A percentile compares a stretch with the other conserved stretches of the same genome.
Conservation (phyloP, 805 yeast species). For the Lachancea lanzarotensis region DNA sequence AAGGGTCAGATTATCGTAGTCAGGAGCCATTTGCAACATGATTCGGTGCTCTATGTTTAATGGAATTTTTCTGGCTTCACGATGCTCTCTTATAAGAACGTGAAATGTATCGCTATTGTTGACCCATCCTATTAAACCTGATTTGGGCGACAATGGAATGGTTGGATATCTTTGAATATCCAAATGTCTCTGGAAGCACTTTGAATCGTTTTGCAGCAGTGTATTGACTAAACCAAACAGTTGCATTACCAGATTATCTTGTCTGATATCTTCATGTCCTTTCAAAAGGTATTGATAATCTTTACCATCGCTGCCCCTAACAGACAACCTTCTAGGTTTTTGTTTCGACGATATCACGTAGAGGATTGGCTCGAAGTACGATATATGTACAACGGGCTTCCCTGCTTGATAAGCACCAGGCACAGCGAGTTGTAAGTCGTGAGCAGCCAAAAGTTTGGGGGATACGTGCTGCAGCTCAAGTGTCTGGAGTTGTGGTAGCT, state of each 20-base stretch:
- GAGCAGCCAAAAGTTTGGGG: slow-evolving; percentile 75
- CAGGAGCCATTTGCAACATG: slow-evolving; percentile 96
- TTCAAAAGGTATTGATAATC: slow-evolving; percentile 76
- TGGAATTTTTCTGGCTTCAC: slow-evolving; percentile 84
- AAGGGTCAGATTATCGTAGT: slow-evolving; percentile 81
- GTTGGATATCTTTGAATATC: slow-evolving; percentile 90
- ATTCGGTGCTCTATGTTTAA: slow-evolving; percentile 90
- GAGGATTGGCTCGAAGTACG: slow-evolving; percentile 72
- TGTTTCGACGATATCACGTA: slow-evolving; percentile 91
- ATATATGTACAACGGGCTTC: slow-evolving; percentile 65
- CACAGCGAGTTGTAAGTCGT: slow-evolving; percentile 76
- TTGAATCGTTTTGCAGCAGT: slow-evolving; percentile 79
- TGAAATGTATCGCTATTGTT: slow-evolving; percentile 97
- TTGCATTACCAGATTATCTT: slow-evolving; percentile 97
- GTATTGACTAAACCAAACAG: slow-evolving; percentile 93
- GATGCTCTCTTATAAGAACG: slow-evolving; percentile 80
- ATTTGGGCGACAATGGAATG: slow-evolving; percentile 91
- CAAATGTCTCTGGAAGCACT: slow-evolving; percentile 91
- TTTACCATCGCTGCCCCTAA: slow-evolving; percentile 87
- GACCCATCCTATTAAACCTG: slow-evolving; percentile 97
- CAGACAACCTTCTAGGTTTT: slow-evolving; percentile 78
- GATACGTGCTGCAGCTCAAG: slow-evolving; percentile 90
- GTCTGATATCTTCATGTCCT: slow-evolving; percentile 97
- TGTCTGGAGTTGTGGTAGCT: slow-evolving; percentile 77
- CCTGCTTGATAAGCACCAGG: slow-evolving; percentile 93